Evolutionary conservation across 73 alveolate genomes (phyloP), one percentile per base, ranked within the genome.

Genomic region (Blepharisma stoltei): DNA sequence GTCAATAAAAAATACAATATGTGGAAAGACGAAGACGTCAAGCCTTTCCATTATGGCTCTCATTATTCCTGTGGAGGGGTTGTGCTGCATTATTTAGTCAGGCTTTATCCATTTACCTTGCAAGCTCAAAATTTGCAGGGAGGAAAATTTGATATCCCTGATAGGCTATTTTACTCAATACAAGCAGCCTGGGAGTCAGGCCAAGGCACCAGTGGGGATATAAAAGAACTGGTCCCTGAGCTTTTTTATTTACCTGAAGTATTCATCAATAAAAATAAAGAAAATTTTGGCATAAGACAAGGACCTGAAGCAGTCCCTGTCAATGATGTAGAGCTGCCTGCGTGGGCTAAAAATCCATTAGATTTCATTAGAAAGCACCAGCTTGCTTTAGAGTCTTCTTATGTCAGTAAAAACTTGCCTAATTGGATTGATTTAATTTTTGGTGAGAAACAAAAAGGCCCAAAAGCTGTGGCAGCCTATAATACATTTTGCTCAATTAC

Each of bases 31-130:
- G 55, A 38, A 69, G 81, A 81, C 9, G 84, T 84, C 14, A 83
- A 85, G 8, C 43, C 76, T 46, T 96, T 90, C 87, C 98, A 94
- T 78, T 92, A 92, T 81, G 99, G 99, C 0, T 86, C 97, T 50
- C 98, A 96, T 81, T 96, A 96, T 80, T 90, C 98, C n/a, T 89
- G 94, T 87, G 98, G 99, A 32, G 97, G 96, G 47, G 91, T 93
- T 32, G 97, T 96, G 21, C 88, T 95, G n/a, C 93, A 94, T 77
- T 96, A 85, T 81, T 77, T 96, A 66, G 83, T 89, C 55, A 87
- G 99, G 71, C 70, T 96, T 65, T 85, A 85, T 70, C 99, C 99
- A n/a, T 96, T 67, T 71, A 80, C 97, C 21, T 95, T 92, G 82
- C 94, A 94, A 8, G 88, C 92, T 1, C 91, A 92, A 49, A 93